Percentiles rank a stretch among this genome's conserved stretches.
These are phyloP conservation scores for Neophaeococcomyces aloes DNA, from an alignment of 2,329 filamentous ascomycete species.

Conservation along the genomic window DNA sequence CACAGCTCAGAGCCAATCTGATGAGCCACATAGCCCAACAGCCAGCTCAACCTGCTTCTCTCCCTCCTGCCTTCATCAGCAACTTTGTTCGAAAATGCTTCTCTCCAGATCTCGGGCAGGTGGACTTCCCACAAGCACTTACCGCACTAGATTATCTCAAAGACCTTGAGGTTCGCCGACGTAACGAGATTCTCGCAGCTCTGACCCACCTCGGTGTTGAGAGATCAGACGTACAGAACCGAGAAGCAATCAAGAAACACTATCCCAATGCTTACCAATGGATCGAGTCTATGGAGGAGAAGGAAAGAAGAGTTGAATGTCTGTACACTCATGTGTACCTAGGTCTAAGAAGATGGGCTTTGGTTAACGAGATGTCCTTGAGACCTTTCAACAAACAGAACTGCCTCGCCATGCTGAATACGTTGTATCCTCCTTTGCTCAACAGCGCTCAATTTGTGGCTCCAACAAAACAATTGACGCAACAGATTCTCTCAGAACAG, in stretches of 20 bases:
- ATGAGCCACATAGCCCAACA: conserved; percentile 46
- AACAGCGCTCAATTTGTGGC: conserved; percentile 30
- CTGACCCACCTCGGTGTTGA: conserved; percentile 47
- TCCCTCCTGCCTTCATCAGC: conserved; percentile 53
- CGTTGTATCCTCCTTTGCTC: conserved; percentile 49
- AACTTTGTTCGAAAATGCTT: conserved; percentile 53
- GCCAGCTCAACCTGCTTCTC: conserved; percentile 49
- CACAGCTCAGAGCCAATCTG: conserved; percentile 33
- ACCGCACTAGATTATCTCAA: conserved; percentile 57
- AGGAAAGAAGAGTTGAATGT: conserved; percentile 42
- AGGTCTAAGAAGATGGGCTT: conserved; percentile 52
- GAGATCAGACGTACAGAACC: conserved; percentile 38
- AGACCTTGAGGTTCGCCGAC: conserved; percentile 50
- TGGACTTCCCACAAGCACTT: conserved; percentile 56
- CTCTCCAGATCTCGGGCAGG: conserved; percentile 43
- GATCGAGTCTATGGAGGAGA: conserved; percentile 42
- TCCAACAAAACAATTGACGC: conserved; percentile 44
- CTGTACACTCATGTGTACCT: conserved; percentile 54
- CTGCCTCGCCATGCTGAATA: conserved; percentile 58
- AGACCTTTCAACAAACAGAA: conserved; percentile 55
- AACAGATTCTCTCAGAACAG: conserved; percentile 43
- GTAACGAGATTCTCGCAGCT: conserved; percentile 47
- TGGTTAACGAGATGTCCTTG: conserved; percentile 55
- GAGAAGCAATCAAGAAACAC: conserved; percentile 38
- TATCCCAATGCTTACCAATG: conserved; percentile 47